phyloP scores from a whole-genome alignment of 805 yeast species.

The Wickerhamiella galacta region DNA sequence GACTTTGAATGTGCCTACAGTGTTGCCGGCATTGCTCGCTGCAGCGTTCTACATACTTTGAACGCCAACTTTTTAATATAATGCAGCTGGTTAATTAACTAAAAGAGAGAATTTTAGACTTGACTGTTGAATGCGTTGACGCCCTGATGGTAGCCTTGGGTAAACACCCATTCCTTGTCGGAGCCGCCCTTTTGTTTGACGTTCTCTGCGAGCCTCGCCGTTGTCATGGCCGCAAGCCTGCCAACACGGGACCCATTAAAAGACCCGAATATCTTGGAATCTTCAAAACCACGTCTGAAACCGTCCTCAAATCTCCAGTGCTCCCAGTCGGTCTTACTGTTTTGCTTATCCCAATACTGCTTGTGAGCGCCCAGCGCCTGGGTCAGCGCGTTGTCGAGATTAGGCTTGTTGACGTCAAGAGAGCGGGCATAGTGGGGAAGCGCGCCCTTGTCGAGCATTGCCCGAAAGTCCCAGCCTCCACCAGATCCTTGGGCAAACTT shows the following conservation, averaged over 20 bases:
- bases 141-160: constrained; percentile 66
- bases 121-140: constrained; percentile 23
- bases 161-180: constrained; percentile 69
- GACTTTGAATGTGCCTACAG: too few species aligned
- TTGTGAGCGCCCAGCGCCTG: constrained; percentile 31
- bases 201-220: constrained; percentile 48
- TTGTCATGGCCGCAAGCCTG: constrained; percentile 50
- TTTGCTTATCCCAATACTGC: constrained; percentile 50
- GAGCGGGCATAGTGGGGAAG: constrained; percentile 22
- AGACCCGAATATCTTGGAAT: constrained; percentile 48
- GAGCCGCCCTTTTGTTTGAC: constrained; percentile 35
- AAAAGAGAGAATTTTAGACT: too few species aligned
- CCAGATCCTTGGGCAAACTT: constrained; percentile 81
- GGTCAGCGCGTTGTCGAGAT: constrained; percentile 26
- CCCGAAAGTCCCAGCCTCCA: constrained; percentile 89
- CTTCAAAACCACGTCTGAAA: constrained; percentile 57
- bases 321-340: constrained; percentile 47
- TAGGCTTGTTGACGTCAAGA: constrained; percentile 2
- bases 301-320: constrained; percentile 74
- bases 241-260: constrained; percentile 63
- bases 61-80: too few species aligned
- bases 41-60: too few species aligned
- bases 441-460: constrained; percentile 52
- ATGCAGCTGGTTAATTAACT: too few species aligned
- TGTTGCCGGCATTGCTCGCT: too few species aligned